A percentile compares a stretch with the other conserved stretches of the same genome.
phyloP scores from a whole-genome alignment of 179 eudicot genomes.

The Beta corolliflora region DNA sequence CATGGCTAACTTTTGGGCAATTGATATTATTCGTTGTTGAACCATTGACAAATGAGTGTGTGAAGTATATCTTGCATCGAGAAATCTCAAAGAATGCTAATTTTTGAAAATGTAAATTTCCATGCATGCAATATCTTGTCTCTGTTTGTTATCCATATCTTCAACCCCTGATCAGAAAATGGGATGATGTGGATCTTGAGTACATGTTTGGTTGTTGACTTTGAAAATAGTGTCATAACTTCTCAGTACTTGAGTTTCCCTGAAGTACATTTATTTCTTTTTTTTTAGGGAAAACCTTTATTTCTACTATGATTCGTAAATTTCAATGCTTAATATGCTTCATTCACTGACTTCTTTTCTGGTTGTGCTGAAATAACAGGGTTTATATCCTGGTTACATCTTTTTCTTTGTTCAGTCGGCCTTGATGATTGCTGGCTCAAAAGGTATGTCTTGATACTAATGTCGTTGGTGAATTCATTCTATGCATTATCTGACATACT shows the following conservation, averaged over 20 bases:
- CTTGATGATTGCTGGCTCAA: slow-evolving; percentile 95
- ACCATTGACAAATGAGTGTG: neutral
- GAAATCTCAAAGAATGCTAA: too few relatives aligned
- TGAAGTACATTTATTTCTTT: neutral
- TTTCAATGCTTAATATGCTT: neutral
- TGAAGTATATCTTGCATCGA: too few relatives aligned
- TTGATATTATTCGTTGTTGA: neutral
- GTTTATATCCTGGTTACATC: slow-evolving; percentile 93
- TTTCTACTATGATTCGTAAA: too few relatives aligned
- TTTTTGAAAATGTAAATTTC: neutral
- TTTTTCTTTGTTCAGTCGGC: slow-evolving; percentile 98
- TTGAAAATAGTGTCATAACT: neutral
- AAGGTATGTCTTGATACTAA: slow-evolving; percentile 51
- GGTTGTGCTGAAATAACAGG: slow-evolving; percentile 47
- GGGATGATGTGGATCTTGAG: neutral
- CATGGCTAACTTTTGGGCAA: neutral
- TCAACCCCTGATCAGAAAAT: too few relatives aligned
- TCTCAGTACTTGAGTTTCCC: neutral
- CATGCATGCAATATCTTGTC: neutral
- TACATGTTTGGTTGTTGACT: neutral
- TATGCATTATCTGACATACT: neutral
- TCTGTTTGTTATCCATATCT: neutral
- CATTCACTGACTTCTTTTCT: slow-evolving; percentile 1
- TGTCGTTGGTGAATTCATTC: neutral
- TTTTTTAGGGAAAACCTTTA: neutral